Percentiles rank a stretch among this genome's conserved stretches.
These are phyloP conservation scores for Dryas drummondii DNA, from an alignment of 306 rosid species.

Conservation along the genomic window DNA sequence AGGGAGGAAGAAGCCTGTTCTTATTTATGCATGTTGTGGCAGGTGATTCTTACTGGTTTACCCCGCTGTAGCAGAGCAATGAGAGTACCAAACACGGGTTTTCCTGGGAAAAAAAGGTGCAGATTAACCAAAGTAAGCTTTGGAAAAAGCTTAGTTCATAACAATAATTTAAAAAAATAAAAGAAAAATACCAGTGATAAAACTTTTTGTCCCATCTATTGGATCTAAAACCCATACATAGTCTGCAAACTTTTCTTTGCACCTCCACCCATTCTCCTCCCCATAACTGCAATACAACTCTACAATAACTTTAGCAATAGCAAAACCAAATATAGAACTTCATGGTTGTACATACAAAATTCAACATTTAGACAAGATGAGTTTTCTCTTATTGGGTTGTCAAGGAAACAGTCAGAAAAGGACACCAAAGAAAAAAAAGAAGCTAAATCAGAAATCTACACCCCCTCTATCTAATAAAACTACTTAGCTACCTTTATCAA, in stretches of 20 bases:
- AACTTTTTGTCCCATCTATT: conserved; percentile 94
- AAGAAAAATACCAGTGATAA: conserved; percentile 65
- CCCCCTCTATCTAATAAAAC: not conserved
- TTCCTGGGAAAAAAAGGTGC: conserved; percentile 53
- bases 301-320: conserved; percentile 7
- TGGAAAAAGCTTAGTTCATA: not conserved
- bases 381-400: not conserved
- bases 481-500: not conserved
- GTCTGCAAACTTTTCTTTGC: conserved; percentile 62
- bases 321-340: conserved; percentile 1
- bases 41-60: conserved; percentile 61
- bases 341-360: conserved; percentile 12
- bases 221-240: conserved; percentile 98
- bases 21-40: conserved; percentile 20
- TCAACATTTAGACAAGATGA: conserved; percentile 7
- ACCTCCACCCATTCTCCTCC: conserved; percentile 95
- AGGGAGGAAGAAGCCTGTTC: not conserved
- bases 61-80: conserved; percentile 73
- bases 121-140: conserved; percentile 6
- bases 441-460: not conserved
- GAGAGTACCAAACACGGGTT: conserved; percentile 92
- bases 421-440: not conserved
- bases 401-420: not conserved
- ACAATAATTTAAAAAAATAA: not conserved
- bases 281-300: conserved; percentile 62